A percentile compares a stretch with the other conserved stretches of the same genome.
These are phyloP conservation scores for Monosporascus sp. DNA, from an alignment of 2,329 filamentous ascomycete genomes.

Conservation along the genomic window DNA sequence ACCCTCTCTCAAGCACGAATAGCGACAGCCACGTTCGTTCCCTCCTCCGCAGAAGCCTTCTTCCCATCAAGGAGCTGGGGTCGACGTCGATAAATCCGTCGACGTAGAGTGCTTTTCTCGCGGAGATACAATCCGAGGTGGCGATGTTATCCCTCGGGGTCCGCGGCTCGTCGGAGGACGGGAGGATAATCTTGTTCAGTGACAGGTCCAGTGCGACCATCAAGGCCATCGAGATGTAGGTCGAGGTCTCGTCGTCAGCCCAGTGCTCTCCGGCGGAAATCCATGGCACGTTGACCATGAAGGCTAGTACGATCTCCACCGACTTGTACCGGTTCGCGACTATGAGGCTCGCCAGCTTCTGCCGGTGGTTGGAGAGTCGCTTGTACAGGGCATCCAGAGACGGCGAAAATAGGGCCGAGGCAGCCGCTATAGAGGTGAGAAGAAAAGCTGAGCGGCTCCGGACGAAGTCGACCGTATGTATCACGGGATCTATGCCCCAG, in stretches of 20 bases:
- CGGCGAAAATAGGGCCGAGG: conserved; percentile 62
- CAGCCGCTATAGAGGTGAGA: conserved; percentile 65
- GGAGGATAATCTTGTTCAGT: conserved; percentile 63
- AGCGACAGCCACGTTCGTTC: conserved; percentile 67
- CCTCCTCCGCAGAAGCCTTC: conserved; percentile 56
- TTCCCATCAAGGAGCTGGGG: conserved; percentile 53
- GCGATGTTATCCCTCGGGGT: conserved; percentile 45
- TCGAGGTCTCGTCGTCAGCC: conserved; percentile 68
- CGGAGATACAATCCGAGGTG: conserved; percentile 63
- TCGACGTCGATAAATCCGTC: conserved; percentile 64
- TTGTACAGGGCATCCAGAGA: conserved; percentile 60
- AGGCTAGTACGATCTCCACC: conserved; percentile 68
- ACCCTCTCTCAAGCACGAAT: conserved; percentile 68
- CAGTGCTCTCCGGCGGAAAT: conserved; percentile 64
- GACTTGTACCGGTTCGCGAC: conserved; percentile 59
- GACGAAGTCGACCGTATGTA: conserved; percentile 63
- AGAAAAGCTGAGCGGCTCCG: conserved; percentile 64
- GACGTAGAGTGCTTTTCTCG: conserved; percentile 57
- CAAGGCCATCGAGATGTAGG: conserved; percentile 64
- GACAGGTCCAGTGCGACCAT: conserved; percentile 65
- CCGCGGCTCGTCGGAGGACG: conserved; percentile 43
- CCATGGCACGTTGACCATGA: conserved; percentile 73
- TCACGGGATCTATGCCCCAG: conserved; percentile 65
- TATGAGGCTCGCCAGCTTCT: conserved; percentile 56
- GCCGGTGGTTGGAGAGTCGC: conserved; percentile 59